These are phyloP conservation scores for Phytophthora tentaculata DNA, from an alignment of 352 stramenopile genomes.

Conservation along the genomic window DNA sequence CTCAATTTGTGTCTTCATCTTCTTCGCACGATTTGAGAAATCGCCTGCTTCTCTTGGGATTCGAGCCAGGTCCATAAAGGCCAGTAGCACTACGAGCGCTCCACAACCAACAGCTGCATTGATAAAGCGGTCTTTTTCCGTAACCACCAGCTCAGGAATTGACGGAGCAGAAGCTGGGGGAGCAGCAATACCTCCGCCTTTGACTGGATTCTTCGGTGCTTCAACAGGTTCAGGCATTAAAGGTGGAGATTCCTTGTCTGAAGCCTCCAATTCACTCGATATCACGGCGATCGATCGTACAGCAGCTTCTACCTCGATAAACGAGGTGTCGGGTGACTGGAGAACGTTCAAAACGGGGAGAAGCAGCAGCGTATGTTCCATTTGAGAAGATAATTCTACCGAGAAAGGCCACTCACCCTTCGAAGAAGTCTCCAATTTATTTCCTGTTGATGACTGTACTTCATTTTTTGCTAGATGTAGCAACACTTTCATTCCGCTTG, in stretches of 20 bases:
- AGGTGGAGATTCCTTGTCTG: conserved; percentile 11
- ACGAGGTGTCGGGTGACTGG: conserved; percentile 41
- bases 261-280: conserved; percentile 27
- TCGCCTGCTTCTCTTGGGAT: conserved; percentile 3
- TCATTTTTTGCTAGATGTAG: conserved; percentile 34
- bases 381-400: conserved; percentile 24
- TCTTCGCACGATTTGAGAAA: conserved; percentile 6
- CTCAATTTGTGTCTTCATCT: conserved; percentile 32
- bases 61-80: conserved; percentile 49
- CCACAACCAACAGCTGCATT: conserved; percentile 47
- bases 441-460: conserved; percentile 1
- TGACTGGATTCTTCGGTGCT: conserved; percentile 20
- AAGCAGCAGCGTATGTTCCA: conserved; percentile 39
- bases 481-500: conserved; percentile 42
- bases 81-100: conserved; percentile 47
- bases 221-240: conserved; percentile 22
- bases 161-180: not conserved
- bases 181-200: conserved; percentile 11
- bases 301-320: conserved; percentile 56
- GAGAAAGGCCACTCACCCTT: conserved; percentile 34
- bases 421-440: not conserved
- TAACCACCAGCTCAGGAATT: conserved; percentile 24
- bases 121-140: conserved; percentile 49
- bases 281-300: conserved; percentile 38
- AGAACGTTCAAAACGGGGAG: conserved; percentile 49